Evolutionary conservation across 805 yeast genomes (phyloP).

Genomic region (Schizosaccharomyces pombe): DNA sequence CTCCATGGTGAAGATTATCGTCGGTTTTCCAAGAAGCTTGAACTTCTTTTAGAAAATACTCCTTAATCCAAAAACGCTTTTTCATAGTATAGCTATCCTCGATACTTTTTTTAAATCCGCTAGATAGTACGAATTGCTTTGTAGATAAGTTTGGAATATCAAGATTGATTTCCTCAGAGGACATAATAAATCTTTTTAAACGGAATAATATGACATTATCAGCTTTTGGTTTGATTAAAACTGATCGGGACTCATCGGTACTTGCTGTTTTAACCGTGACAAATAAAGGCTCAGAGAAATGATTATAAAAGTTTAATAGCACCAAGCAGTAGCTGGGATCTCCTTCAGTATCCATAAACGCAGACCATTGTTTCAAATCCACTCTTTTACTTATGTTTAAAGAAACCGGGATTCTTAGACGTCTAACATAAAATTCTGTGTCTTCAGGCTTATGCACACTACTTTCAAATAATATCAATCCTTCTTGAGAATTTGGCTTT

Average conservation of each 20-base stretch:
- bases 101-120: neutral
- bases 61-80: neutral
- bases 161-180: constrained; percentile 10
- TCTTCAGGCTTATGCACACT: neutral
- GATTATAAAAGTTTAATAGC: neutral
- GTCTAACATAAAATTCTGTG: neutral
- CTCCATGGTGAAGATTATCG: neutral
- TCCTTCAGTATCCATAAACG: neutral
- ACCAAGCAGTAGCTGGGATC: neutral
- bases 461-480: neutral
- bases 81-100: neutral
- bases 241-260: neutral
- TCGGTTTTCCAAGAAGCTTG: neutral
- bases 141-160: neutral
- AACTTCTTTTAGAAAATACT: neutral
- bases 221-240: neutral
- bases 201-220: constrained; percentile 14
- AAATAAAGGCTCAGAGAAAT: neutral
- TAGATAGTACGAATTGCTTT: neutral
- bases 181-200: constrained; percentile 16
- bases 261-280: neutral
- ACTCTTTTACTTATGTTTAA: neutral
- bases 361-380: neutral
- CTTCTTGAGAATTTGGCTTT: neutral
- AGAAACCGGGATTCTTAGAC: neutral